A percentile compares a stretch with the other conserved stretches of the same genome.
Conservation (phyloP, 495 filamentous ascomycete genomes). For the Aspergillus diversus region DNA sequence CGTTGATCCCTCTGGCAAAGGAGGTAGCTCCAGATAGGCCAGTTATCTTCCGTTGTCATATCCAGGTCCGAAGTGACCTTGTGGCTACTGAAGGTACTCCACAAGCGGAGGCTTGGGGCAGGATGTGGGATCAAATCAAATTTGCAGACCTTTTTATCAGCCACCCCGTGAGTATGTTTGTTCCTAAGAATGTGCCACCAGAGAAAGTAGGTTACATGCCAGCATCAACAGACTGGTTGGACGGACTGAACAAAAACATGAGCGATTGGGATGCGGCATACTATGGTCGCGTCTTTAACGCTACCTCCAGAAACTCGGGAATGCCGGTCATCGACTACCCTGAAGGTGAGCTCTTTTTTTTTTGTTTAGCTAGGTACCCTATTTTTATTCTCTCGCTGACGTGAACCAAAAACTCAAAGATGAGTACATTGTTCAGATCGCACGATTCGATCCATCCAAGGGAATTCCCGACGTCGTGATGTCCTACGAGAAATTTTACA, state of each 20-base stretch:
- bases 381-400: background rate
- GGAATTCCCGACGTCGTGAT: constrained; percentile 81
- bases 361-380: background rate
- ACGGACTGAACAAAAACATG: constrained; percentile 83
- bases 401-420: constrained; percentile 32
- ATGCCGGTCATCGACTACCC: constrained; percentile 71
- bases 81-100: constrained; percentile 62
- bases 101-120: constrained; percentile 76
- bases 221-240: constrained; percentile 87
- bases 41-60: constrained; percentile 79
- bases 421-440: constrained; percentile 80
- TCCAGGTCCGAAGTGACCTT: constrained; percentile 81
- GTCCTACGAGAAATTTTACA: constrained; percentile 75
- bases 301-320: constrained; percentile 54
- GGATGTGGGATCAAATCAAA: constrained; percentile 74
- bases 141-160: constrained; percentile 80
- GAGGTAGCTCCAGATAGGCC: constrained; percentile 70
- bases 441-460: constrained; percentile 87
- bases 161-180: constrained; percentile 79
- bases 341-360: constrained; percentile 45
- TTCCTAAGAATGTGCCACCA: constrained; percentile 67
- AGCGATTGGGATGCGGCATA: constrained; percentile 73
- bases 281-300: constrained; percentile 77
- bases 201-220: constrained; percentile 78
- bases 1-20: constrained; percentile 78